A percentile compares a stretch with the other conserved stretches of the same genome.
Conservation (phyloP, 371 early-diverging fungal species). For the Parasitella parasitica region DNA sequence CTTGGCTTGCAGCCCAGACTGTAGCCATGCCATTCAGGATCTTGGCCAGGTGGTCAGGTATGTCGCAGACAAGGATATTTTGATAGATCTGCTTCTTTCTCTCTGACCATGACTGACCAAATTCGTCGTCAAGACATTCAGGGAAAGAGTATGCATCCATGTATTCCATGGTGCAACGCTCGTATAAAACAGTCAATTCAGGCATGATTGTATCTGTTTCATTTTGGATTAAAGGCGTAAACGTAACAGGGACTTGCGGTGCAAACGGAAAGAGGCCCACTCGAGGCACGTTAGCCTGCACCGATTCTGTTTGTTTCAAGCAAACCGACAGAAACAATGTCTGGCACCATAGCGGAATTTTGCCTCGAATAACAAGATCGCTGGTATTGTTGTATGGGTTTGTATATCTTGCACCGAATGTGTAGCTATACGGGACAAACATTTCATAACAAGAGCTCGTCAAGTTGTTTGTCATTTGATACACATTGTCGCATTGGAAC, state of each 20-base stretch:
- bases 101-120: conserved; percentile 8
- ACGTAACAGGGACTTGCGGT: conserved; percentile 38
- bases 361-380: conserved; percentile 45
- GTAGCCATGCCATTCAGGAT: conserved; percentile 24
- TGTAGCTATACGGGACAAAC: conserved; percentile 50
- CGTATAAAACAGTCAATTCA: conserved; percentile 35
- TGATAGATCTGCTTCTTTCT: conserved; percentile 25
- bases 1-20: conserved; percentile 39
- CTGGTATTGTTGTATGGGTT: conserved; percentile 33
- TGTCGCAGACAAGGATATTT: conserved; percentile 36
- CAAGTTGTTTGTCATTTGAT: neutral
- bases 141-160: conserved; percentile 24
- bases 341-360: conserved; percentile 45
- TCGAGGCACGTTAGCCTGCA: conserved; percentile 27
- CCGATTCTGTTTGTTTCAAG: conserved; percentile 23
- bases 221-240: conserved; percentile 16
- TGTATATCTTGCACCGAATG: conserved; percentile 46
- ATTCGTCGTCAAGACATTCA: neutral
- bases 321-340: conserved; percentile 37
- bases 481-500: conserved; percentile 10
- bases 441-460: conserved; percentile 10
- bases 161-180: conserved; percentile 40
- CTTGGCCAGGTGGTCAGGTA: conserved; percentile 34
- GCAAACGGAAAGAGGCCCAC: conserved; percentile 40
- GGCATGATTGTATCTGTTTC: conserved; percentile 13